Evolutionary conservation across 2,329 filamentous ascomycete species (phyloP), one percentile per base, ranked within the genome.

Genomic region (Metarhizium anisopliae): DNA sequence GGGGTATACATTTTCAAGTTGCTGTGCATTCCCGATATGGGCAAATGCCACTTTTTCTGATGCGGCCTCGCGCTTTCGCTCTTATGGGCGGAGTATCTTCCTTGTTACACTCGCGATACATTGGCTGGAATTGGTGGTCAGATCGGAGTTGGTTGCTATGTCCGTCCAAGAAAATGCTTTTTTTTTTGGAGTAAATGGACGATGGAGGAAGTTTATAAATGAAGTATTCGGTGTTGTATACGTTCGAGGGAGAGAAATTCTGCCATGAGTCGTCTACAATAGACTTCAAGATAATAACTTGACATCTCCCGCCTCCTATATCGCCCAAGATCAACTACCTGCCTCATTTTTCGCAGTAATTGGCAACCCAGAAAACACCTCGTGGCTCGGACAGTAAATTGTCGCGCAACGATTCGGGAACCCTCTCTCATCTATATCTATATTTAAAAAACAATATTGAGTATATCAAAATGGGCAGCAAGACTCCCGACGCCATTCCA

Each of bases 401-500:
- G 35, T 36, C 35, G 13, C 35, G 35, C 35, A 36, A 36, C 25
- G 13, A 8, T 5, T 16, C 4, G 11, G 2, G 11, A 40, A 40
- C 38, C 38, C 8, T 40, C 38, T 40, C 13, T 16, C 13, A 7
- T 16, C 13, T 11, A 7, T 14, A 40, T 14, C 14, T 11, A 40
- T 16, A 7, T 14, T 2, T 7, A 40, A 40, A 14, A 40, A 4
- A 5, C 11, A 40, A 16, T 36, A 16, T 47, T 47, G 18, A 20
- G 4, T 14, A 13, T 11, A 30, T 13, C n/a, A 55, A 55, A 16
- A 55, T 55, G 54, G 54, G 50, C 32, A 55, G 54, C 30, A 36
- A 47, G 6, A 42, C 13, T 16, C 30, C 54, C 4, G 54, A 55
- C 14, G 53, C 29, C n/a, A 67, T 67, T 38, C 66, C 66, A 13